A percentile compares a stretch with the other conserved stretches of the same genome.
Conservation (phyloP, 306 rosid species). For the Cucurbita ficifolia region DNA sequence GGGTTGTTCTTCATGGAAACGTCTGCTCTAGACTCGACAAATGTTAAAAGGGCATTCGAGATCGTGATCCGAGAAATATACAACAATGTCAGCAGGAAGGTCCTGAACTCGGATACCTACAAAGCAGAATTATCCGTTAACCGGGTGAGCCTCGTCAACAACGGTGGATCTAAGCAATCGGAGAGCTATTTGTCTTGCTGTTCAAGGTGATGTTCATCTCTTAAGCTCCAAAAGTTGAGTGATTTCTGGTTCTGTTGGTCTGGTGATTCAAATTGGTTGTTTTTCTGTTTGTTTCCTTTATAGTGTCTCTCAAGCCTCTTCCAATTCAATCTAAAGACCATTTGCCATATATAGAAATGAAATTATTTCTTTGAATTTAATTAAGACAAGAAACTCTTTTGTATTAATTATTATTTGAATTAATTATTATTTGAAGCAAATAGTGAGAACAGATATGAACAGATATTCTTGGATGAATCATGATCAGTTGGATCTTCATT, state of each 20-base stretch:
- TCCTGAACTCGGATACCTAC: constrained; percentile 77
- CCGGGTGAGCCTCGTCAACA: constrained; percentile 72
- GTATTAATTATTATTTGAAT: constrained; percentile 5
- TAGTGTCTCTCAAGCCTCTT: background rate
- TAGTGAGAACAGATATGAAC: background rate
- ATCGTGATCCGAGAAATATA: constrained; percentile 76
- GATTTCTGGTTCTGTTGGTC: constrained; percentile 16
- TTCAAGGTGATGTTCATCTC: constrained; percentile 37
- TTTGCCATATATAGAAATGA: constrained; percentile 15
- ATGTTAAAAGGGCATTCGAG: constrained; percentile 74
- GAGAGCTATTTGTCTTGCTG: constrained; percentile 58
- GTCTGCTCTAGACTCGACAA: constrained; percentile 77
- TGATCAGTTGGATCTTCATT: background rate
- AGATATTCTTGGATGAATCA: background rate
- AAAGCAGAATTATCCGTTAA: constrained; percentile 83
- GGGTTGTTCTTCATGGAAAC: constrained; percentile 95
- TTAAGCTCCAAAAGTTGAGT: constrained; percentile 9
- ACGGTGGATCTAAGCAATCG: constrained; percentile 39
- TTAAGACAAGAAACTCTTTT: background rate
- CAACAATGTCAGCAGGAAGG: constrained; percentile 85
- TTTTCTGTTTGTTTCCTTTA: constrained; percentile 13
- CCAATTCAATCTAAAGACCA: constrained; percentile 16
- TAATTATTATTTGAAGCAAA: constrained; percentile 1
- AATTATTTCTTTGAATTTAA: constrained; percentile 3
- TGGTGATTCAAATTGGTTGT: constrained; percentile 9